phyloP scores from a whole-genome alignment of 2,329 filamentous ascomycete genomes.

The Ascochyta rabiei region DNA sequence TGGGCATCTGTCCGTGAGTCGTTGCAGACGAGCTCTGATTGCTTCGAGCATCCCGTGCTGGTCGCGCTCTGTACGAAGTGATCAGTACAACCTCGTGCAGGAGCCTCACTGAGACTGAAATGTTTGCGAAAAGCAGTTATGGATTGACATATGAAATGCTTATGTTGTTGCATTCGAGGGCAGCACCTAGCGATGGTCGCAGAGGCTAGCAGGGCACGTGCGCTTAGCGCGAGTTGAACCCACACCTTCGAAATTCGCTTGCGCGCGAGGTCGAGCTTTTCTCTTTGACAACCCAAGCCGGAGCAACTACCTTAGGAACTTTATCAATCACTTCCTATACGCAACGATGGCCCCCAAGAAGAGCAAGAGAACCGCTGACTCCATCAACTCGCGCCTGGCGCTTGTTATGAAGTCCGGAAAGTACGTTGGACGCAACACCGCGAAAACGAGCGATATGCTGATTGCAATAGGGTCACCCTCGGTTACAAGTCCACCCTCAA shows the following conservation, averaged over 20 bases:
- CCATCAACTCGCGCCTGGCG: conserved; percentile 71
- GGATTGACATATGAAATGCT: no score
- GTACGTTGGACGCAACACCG: conserved; percentile 31
- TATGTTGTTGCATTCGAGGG: not conserved
- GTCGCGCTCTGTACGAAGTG: no score
- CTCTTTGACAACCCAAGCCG: conserved; percentile 17
- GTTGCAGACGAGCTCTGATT: no score
- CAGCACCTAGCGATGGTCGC: not conserved
- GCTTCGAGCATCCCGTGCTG: no score
- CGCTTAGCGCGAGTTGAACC: not conserved
- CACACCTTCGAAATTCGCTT: conserved; percentile 19
- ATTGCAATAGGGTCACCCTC: conserved; percentile 70
- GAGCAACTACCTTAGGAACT: conserved; percentile 30
- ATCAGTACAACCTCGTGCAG: no score
- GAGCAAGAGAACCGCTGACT: conserved; percentile 82
- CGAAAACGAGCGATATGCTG: conserved; percentile 14
- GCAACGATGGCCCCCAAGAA: conserved; percentile 75
- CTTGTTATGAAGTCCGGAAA: conserved; percentile 74
- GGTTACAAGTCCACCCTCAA: conserved; percentile 92
- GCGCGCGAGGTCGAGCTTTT: conserved; percentile 11
- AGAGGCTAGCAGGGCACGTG: not conserved
- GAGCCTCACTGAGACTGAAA: no score
- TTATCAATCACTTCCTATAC: conserved; percentile 40
- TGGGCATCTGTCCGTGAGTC: no score
- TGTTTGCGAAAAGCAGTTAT: no score